Evolutionary conservation across 495 filamentous ascomycete genomes (phyloP).

Genomic region (Daldinia grandis): DNA sequence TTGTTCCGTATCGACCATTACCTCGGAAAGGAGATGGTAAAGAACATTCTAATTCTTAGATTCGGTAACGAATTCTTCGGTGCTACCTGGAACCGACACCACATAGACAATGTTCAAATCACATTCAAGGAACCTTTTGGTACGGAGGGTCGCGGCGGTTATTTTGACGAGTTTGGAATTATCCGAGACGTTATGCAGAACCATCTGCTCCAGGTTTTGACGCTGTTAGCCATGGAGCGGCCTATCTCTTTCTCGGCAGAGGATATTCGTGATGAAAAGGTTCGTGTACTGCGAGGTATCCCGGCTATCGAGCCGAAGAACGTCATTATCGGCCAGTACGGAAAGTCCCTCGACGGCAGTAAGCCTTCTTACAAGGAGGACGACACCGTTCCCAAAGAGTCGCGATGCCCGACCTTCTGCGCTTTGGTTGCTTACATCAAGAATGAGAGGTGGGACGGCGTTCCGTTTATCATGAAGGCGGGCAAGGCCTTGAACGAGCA

Average conservation of each 20-base stretch:
- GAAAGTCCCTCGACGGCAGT: conserved; percentile 92
- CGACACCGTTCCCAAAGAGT: conserved; percentile 97
- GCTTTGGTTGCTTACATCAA: conserved; percentile 97
- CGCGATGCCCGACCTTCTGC: conserved; percentile 97
- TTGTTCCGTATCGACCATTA: conserved; percentile 99
- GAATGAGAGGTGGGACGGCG: conserved; percentile 99
- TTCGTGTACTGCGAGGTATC: conserved; percentile 92
- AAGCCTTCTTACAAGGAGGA: conserved; percentile 99
- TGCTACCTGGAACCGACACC: conserved; percentile 98
- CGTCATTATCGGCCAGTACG: conserved; percentile 99
- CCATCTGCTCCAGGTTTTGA: conserved; percentile 95
- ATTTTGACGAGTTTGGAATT: conserved; percentile 99
- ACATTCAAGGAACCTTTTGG: conserved; percentile 99
- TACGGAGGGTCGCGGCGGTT: conserved; percentile 98
- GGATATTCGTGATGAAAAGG: conserved; percentile 99
- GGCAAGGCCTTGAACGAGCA: conserved; percentile 99
- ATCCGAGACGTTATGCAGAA: conserved; percentile 99
- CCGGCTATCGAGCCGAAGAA: conserved; percentile 98
- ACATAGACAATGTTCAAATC: conserved; percentile 99
- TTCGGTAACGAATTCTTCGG: conserved; percentile 99
- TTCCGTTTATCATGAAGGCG: conserved; percentile 99
- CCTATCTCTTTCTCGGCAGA: conserved; percentile 98
- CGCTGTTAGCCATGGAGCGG: conserved; percentile 96
- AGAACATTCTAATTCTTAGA: conserved; percentile 97
- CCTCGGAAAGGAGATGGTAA: conserved; percentile 99